Base-by-base conservation (phyloP, 75 land plant species). In the Selaginella moellendorffii region DNA sequence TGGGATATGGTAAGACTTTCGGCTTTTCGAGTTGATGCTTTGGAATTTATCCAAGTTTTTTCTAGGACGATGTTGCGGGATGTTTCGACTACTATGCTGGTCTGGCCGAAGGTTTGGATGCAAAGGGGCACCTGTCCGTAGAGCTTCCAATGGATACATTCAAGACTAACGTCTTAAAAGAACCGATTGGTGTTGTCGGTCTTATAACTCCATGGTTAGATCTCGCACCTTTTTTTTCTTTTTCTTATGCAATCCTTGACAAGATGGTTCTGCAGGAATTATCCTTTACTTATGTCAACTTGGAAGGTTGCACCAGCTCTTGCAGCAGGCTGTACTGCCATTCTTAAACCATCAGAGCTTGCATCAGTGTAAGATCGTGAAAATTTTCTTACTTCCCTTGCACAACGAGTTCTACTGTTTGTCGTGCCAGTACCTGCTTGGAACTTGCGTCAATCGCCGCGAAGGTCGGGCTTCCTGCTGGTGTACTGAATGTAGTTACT, bases 281-380 rank as follows among this genome's bases (percentile, higher is more conserved):
- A 95, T 68, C 99, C 99, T 22, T 69, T 95, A 2, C 70, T 95
- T 76, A 86, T 95, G 97, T 91, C 97, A 22, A 65, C 84, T 66
- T 95, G 99, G 99, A 95, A 95, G 71, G 97, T 95, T 67, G 99
- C 99, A 42, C 85, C 99, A 60, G 88, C 97, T 36, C 71, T 95
- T 67, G 99, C 99, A 65, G 99, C 99, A 67, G 99, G 99, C 0
- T 95, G 99, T 63, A 75, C 97, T 27, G 99, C 99, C 52, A 72
- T 95, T 27, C 61, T 95, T 63, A 95, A 95, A 73, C 99, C 99
- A 19, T 95, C 99, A 30, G 99, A 95, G 61, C 68, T 95, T 58
- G 80, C 99, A 66, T 95, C 99, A 22, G 79, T 90, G 99, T 95
- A 84, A 65, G 84, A 23, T 42, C 20, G n/a, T n/a, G n/a, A n/a